phyloP scores from a whole-genome alignment of 306 rosid species.

The Cajanus cajan region DNA sequence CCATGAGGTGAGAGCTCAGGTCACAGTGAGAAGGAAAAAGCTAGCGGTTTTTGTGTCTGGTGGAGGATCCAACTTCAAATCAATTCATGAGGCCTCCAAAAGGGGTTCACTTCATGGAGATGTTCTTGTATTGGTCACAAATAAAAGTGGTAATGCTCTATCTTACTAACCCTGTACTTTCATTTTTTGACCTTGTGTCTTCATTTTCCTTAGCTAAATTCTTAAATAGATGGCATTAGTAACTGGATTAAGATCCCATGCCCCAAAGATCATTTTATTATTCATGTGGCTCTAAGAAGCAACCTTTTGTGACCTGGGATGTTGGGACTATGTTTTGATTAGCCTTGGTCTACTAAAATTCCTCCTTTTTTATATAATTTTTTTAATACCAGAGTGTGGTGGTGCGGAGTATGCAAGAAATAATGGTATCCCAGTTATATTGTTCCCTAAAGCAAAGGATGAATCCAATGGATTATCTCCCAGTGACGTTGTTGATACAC shows the following conservation, averaged over 20 bases:
- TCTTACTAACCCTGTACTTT: not conserved
- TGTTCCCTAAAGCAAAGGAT: slow-evolving; percentile 56
- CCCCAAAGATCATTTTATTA: not conserved
- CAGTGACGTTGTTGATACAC: slow-evolving; percentile 53
- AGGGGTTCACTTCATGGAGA: slow-evolving; percentile 68
- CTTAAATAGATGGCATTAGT: not conserved
- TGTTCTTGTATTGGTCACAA: slow-evolving; percentile 66
- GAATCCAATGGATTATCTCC: slow-evolving; percentile 55
- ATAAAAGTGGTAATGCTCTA: slow-evolving; percentile 53
- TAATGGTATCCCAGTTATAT: slow-evolving; percentile 63
- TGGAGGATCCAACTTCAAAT: slow-evolving; percentile 87
- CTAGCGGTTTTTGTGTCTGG: slow-evolving; percentile 88
- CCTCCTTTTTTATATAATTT: not conserved
- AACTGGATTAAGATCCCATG: slow-evolving; percentile 6
- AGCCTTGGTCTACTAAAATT: not conserved
- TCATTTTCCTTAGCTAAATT: not conserved
- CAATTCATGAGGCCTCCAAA: slow-evolving; percentile 67
- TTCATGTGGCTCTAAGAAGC: not conserved
- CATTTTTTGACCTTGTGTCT: not conserved
- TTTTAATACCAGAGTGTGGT: slow-evolving; percentile 58
- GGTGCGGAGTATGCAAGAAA: slow-evolving; percentile 81
- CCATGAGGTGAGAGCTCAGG: slow-evolving; percentile 17
- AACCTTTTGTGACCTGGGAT: not conserved
- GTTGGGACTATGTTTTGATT: not conserved
- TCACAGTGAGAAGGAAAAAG: slow-evolving; percentile 47